phyloP scores from a whole-genome alignment of 106 monocot species.

The Posidonia australis region DNA sequence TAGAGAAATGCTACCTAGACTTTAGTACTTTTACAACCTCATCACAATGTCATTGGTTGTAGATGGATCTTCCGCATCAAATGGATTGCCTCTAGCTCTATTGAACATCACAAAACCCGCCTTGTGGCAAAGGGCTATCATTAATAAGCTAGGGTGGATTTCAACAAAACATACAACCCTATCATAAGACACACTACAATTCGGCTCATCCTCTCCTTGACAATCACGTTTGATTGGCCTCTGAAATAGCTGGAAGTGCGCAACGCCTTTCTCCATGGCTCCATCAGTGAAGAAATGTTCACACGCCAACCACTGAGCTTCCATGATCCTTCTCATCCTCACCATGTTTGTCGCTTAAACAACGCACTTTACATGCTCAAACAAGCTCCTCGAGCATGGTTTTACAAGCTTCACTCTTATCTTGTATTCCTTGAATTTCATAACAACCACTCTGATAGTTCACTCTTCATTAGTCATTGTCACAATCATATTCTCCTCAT shows the following conservation, averaged over 20 bases:
- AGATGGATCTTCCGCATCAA: no score
- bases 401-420: not conserved
- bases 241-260: no score
- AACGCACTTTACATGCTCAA: not conserved
- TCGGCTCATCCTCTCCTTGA: no score
- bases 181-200: not conserved
- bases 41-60: no score
- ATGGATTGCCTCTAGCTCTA: no score
- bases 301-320: not conserved
- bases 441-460: not conserved
- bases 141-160: no score
- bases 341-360: not conserved
- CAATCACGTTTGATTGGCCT: no score
- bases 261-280: not conserved
- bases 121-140: no score
- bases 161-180: not conserved
- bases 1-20: no score
- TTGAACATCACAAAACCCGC: no score
- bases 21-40: no score
- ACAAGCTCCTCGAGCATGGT: not conserved
- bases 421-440: not conserved
- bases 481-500: not conserved
- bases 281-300: not conserved
- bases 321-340: not conserved
- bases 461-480: not conserved